Percentiles rank a stretch among this genome's conserved stretches.
phyloP scores from a whole-genome alignment of 228 moss, liverwort and hornwort genomes.

The Sphagnum fallax region DNA sequence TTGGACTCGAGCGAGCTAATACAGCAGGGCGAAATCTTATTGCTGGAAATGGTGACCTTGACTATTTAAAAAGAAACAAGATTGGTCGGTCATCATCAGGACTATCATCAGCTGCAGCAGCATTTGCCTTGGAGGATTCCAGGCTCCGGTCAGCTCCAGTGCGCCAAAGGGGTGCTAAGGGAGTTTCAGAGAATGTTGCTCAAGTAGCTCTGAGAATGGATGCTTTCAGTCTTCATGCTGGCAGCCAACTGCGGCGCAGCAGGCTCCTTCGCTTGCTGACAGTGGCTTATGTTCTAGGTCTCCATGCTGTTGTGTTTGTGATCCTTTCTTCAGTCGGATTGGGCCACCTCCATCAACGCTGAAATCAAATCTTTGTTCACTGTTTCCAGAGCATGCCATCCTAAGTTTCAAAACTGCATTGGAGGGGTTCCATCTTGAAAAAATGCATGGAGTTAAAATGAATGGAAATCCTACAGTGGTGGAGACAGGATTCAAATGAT shows the following conservation, averaged over 20 bases:
- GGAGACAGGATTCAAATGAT: too few species aligned
- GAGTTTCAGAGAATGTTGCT: conserved; percentile 65
- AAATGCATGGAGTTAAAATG: too few species aligned
- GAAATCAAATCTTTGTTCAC: neutral
- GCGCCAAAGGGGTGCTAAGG: conserved; percentile 66
- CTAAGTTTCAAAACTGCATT: too few species aligned
- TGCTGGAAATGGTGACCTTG: conserved; percentile 57
- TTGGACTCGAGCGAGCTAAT: conserved; percentile 57
- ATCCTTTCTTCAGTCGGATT: conserved; percentile 62
- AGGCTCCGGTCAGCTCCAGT: conserved; percentile 42
- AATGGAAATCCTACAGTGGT: too few species aligned
- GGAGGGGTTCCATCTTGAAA: too few species aligned
- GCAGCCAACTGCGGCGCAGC: conserved; percentile 66
- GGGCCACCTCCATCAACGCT: conserved; percentile 26
- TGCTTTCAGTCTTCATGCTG: conserved; percentile 74
- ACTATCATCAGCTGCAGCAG: conserved; percentile 37
- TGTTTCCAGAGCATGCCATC: too few species aligned
- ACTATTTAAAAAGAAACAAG: conserved; percentile 73
- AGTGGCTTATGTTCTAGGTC: conserved; percentile 64
- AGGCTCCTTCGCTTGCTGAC: conserved; percentile 71
- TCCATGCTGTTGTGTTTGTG: conserved; percentile 69
- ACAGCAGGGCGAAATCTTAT: conserved; percentile 54
- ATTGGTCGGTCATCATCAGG: conserved; percentile 56
- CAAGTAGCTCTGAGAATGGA: conserved; percentile 68
- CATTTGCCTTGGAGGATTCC: conserved; percentile 59